Percentiles rank a stretch among this genome's conserved stretches.
Evolutionary conservation across 805 yeast species (phyloP).

Genomic region (Saccharomycopsis fermentans): DNA sequence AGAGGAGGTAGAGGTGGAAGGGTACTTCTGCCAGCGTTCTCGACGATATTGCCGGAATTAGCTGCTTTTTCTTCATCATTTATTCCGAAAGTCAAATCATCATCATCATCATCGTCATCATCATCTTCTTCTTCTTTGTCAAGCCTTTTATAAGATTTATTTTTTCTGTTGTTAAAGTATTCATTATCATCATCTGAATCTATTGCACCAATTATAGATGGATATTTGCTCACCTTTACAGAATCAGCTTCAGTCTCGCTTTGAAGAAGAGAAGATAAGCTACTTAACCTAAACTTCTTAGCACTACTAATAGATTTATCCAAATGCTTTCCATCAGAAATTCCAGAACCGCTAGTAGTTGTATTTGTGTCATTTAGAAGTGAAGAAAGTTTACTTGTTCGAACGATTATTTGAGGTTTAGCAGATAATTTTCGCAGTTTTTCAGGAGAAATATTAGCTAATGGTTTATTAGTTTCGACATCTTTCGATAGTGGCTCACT

Average conservation of each 20-base stretch:
- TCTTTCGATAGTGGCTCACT: neutral
- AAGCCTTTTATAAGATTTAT: neutral
- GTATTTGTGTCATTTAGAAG: neutral
- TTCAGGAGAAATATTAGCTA: neutral
- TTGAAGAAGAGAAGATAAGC: neutral
- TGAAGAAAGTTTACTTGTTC: neutral
- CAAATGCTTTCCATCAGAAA: neutral
- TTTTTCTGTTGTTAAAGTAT: neutral
- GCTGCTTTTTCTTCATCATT: neutral
- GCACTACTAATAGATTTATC: neutral
- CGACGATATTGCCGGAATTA: neutral
- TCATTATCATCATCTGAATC: neutral
- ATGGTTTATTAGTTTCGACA: neutral
- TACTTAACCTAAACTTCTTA: neutral
- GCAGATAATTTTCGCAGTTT: too few species aligned
- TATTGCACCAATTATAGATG: neutral
- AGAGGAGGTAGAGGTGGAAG: neutral
- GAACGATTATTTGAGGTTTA: neutral
- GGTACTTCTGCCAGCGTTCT: neutral
- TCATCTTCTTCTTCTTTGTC: neutral
- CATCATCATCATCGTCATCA: neutral
- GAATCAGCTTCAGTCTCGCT: neutral
- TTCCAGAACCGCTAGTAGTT: neutral
- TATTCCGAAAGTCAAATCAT: neutral
- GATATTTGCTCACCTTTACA: neutral